Evolutionary conservation across 1,284 basidiomycete genomes (phyloP).

Genomic region (Porodaedalea pini): DNA sequence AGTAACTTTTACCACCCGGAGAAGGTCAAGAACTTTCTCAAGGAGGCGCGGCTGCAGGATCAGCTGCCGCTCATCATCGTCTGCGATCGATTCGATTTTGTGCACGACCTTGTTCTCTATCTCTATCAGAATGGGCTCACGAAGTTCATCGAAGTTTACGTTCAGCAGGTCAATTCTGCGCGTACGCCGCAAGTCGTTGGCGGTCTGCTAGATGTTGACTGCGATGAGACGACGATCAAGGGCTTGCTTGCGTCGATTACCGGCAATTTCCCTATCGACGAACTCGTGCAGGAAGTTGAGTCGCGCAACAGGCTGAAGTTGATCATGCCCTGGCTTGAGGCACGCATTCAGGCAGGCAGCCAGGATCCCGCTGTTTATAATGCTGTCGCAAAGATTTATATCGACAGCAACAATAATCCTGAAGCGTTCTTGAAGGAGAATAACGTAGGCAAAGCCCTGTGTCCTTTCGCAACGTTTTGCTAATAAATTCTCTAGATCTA

Average conservation of each 20-base stretch:
- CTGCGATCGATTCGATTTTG: constrained; percentile 99
- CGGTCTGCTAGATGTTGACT: constrained; percentile 96
- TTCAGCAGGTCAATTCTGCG: constrained; percentile 96
- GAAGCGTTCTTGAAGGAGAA: constrained; percentile 98
- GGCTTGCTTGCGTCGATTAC: constrained; percentile 89
- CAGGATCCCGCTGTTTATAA: constrained; percentile 95
- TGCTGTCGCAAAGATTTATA: constrained; percentile 97
- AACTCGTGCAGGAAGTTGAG: constrained; percentile 97
- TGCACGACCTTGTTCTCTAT: constrained; percentile 98
- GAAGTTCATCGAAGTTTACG: constrained; percentile 99
- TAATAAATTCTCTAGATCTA: constrained; percentile 59
- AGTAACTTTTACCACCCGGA: constrained; percentile 98
- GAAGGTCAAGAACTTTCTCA: constrained; percentile 99
- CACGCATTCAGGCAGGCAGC: constrained; percentile 87
- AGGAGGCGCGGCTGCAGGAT: constrained; percentile 95
- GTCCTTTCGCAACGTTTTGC: constrained; percentile 2
- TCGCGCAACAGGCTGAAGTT: constrained; percentile 94
- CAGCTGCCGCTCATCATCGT: constrained; percentile 99
- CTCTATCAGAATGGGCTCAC: constrained; percentile 97
- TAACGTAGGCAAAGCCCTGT: constrained; percentile 57
- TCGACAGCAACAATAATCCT: constrained; percentile 98
- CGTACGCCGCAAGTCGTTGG: constrained; percentile 98
- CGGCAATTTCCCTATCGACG: constrained; percentile 96
- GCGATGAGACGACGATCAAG: constrained; percentile 96
- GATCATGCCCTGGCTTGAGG: constrained; percentile 96